Evolutionary conservation across 768 basidiomycete genomes (phyloP), one percentile per base, ranked within the genome.

Genomic region (Russula compacta): DNA sequence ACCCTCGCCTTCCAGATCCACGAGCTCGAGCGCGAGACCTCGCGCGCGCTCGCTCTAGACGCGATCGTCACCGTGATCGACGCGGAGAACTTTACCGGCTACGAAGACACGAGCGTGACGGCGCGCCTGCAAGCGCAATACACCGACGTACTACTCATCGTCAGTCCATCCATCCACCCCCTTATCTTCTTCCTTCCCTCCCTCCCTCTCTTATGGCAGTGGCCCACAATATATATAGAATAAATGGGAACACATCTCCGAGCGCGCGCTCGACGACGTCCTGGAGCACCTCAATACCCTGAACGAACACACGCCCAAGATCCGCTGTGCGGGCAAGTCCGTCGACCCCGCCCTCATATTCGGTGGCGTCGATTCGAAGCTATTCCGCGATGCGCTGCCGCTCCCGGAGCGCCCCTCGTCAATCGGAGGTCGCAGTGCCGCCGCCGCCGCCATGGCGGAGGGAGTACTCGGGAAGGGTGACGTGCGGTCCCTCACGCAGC

Each of bases 41-140:
- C 76, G 19, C 80, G 83, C 11, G 89, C 86, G 51, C 80, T 98
- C 70, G 84, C 83, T 69, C 77, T 98, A 32, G 95, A 98, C 67
- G 88, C 90, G 0, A 95, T 97, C 59, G 78, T 94, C 43, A 98
- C 95, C 1, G 93, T 95, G 21, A 76, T 98, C 50, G 89, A 92
- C 69, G 89, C 91, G 0, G 90, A 92, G 73, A 95, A 95, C 72
- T 98, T 98, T 71, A 72, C 76, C 14, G 94, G 94, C 3, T 97
- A 97, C 71, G 94, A 97, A 69, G 95, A 98, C 69, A 87, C 83
- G 0, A 92, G 89, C 7, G 87, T 90, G 0, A 95, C 94, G 1
- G 93, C 94, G 21, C 90, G 83, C 70, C 92, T 95, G 86, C 86
- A 92, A 75, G 90, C 95, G n/a, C 88, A 87, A 69, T 98, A 95